Percentiles rank a stretch among this genome's conserved stretches.
These are phyloP conservation scores for Aspergillus oerlinghausenensis DNA, from an alignment of 2,329 filamentous ascomycete species.

Conservation along the genomic window DNA sequence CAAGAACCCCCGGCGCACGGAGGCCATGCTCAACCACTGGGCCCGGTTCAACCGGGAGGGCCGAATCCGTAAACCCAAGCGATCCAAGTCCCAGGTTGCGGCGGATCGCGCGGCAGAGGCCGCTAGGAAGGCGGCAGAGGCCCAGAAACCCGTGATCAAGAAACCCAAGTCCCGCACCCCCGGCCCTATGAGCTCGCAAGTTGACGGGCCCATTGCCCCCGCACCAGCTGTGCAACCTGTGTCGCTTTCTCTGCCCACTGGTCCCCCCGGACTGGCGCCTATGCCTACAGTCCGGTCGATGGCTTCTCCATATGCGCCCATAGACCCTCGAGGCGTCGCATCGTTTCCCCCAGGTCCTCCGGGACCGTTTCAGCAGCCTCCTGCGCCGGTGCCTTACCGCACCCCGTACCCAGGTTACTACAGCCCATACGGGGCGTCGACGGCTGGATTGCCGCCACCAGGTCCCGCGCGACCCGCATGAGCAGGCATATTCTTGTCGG, in stretches of 20 bases:
- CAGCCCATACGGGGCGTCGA: slow-evolving; percentile 15
- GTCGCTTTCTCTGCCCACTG: slow-evolving; percentile 12
- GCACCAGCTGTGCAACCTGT: slow-evolving; percentile 13
- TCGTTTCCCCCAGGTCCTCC: slow-evolving; percentile 15
- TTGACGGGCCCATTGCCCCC: slow-evolving; percentile 17
- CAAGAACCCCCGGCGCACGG: slow-evolving; percentile 42
- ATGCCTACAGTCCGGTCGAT: slow-evolving; percentile 16
- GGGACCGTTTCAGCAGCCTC: slow-evolving; percentile 14
- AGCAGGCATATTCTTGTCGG: not conserved
- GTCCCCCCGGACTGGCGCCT: slow-evolving; percentile 14
- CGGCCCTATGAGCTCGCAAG: slow-evolving; percentile 17
- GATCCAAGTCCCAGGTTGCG: slow-evolving; percentile 42
- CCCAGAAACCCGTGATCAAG: slow-evolving; percentile 21
- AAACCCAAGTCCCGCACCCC: slow-evolving; percentile 21
- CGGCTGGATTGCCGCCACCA: slow-evolving; percentile 13
- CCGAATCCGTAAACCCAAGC: slow-evolving; percentile 41
- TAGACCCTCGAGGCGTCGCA: slow-evolving; percentile 20
- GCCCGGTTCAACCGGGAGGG: slow-evolving; percentile 41
- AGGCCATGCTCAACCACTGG: slow-evolving; percentile 45
- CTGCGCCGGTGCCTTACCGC: slow-evolving; percentile 18
- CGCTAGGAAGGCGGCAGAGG: slow-evolving; percentile 21
- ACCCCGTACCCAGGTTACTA: slow-evolving; percentile 23
- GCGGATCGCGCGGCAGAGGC: slow-evolving; percentile 33
- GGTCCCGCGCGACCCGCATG: slow-evolving; percentile 17
- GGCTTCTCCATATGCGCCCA: slow-evolving; percentile 25